Conservation (phyloP, 169 alveolate species). For the Eimeria tenella region DNA sequence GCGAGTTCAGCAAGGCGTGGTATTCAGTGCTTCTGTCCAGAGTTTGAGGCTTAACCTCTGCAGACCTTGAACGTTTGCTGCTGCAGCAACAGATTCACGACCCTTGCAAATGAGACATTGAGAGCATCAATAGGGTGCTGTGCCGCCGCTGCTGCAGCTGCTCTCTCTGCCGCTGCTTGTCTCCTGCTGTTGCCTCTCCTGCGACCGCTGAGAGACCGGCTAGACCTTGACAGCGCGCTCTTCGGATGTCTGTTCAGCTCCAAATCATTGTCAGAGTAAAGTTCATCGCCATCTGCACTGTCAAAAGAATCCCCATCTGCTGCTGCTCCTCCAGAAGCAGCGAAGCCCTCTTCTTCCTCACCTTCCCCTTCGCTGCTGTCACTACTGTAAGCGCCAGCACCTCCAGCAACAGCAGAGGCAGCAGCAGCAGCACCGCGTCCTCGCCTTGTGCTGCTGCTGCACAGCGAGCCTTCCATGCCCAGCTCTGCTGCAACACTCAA, state of each 20-base stretch:
- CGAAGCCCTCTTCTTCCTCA: conserved; percentile 8
- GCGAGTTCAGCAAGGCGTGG: too few species aligned
- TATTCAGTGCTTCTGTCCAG: too few species aligned
- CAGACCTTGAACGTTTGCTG: conserved; percentile 80
- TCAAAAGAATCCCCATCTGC: conserved; percentile 3
- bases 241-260: not conserved
- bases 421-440: not conserved
- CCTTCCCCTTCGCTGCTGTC: conserved; percentile 64
- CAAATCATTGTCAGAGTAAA: not conserved
- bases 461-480: conserved; percentile 42
- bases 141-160: not conserved
- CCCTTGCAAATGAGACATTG: conserved; percentile 81
- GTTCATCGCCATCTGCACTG: conserved; percentile 25
- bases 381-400: conserved; percentile 19
- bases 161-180: not conserved
- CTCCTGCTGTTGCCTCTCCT: conserved; percentile 45
- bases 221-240: conserved; percentile 30
- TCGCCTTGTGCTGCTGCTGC: conserved; percentile 52
- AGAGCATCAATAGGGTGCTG: conserved; percentile 83
- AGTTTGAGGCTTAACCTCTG: too few species aligned
- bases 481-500: conserved; percentile 21
- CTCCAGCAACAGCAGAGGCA: conserved; percentile 19
- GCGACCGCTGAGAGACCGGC: not conserved
- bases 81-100: conserved; percentile 80
- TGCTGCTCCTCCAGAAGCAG: conserved; percentile 2